Percentiles rank a stretch among this genome's conserved stretches.
Evolutionary conservation across 1,284 basidiomycete genomes (phyloP).

Genomic region (Microstroma glucosiphilum): DNA sequence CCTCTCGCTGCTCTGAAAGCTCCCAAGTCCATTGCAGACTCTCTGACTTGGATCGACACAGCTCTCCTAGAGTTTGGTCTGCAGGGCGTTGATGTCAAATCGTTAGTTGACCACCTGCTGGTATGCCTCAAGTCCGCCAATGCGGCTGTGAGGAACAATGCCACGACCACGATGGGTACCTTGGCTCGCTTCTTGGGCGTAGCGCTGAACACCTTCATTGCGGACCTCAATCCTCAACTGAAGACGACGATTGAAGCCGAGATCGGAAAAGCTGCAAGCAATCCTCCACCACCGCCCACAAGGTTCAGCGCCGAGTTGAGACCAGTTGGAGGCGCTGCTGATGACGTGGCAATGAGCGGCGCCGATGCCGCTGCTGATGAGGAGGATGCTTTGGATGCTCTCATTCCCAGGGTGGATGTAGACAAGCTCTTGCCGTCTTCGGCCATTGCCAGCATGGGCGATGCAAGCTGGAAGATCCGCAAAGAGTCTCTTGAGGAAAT

Average conservation of each 20-base stretch:
- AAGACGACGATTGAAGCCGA: constrained; percentile 83
- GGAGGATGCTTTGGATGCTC: constrained; percentile 62
- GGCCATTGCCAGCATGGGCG: constrained; percentile 77
- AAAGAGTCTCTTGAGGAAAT: constrained; percentile 89
- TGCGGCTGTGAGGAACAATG: constrained; percentile 83
- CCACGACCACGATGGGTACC: constrained; percentile 88
- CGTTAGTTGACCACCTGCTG: constrained; percentile 85
- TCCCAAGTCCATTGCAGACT: constrained; percentile 91
- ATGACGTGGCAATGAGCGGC: constrained; percentile 20
- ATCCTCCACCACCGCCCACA: constrained; percentile 69
- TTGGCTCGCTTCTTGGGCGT: constrained; percentile 81
- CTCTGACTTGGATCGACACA: constrained; percentile 80
- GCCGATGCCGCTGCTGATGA: constrained; percentile 16
- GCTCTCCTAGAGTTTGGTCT: constrained; percentile 89
- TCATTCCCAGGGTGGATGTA: constrained; percentile 90
- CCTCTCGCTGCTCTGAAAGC: constrained; percentile 60
- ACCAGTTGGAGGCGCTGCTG: constrained; percentile 58
- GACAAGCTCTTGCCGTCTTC: constrained; percentile 81
- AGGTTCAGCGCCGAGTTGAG: constrained; percentile 27
- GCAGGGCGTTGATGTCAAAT: constrained; percentile 72
- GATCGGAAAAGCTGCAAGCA: constrained; percentile 87
- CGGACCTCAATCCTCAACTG: constrained; percentile 89
- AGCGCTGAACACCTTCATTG: constrained; percentile 85
- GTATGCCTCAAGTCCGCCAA: constrained; percentile 84
- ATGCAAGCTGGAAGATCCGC: constrained; percentile 86